phyloP scores from a whole-genome alignment of 768 basidiomycete species.

The Imleria badia region DNA sequence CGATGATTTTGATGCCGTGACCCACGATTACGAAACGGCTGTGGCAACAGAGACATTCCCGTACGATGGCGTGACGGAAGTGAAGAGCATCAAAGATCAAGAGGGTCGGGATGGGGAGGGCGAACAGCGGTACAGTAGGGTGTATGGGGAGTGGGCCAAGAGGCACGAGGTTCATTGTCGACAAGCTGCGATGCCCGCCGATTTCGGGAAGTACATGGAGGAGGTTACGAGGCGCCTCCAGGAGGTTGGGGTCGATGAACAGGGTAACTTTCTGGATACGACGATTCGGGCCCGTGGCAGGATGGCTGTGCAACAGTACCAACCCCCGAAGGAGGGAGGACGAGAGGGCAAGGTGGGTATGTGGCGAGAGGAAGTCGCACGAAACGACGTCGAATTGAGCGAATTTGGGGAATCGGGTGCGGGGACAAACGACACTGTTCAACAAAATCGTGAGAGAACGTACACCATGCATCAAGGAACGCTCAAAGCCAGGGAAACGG shows the following conservation, averaged over 20 bases:
- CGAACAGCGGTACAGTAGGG: constrained; percentile 25
- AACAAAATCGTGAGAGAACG: constrained; percentile 11
- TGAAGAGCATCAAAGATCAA: constrained; percentile 13
- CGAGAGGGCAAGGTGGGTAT: constrained; percentile 43
- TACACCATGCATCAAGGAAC: constrained; percentile 12
- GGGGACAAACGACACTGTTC: constrained; percentile 15
- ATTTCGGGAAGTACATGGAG: constrained; percentile 29
- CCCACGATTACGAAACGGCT: constrained; percentile 28
- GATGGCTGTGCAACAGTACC: not conserved
- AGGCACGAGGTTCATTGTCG: constrained; percentile 26
- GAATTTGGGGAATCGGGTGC: constrained; percentile 23
- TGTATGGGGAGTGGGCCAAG: constrained; percentile 35
- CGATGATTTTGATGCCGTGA: constrained; percentile 32
- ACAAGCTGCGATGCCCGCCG: constrained; percentile 22
- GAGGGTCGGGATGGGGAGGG: constrained; percentile 2
- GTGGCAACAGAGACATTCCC: constrained; percentile 25
- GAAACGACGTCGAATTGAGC: constrained; percentile 28
- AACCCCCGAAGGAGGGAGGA: constrained; percentile 14
- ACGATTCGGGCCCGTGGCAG: constrained; percentile 14
- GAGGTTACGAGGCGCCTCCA: constrained; percentile 38
- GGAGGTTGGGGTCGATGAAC: constrained; percentile 31
- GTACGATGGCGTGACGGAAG: constrained; percentile 27
- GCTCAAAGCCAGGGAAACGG: constrained; percentile 19
- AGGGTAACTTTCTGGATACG: constrained; percentile 24
- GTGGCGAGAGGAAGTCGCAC: constrained; percentile 56